These are phyloP conservation scores for Chaetomidium leptoderma DNA, from an alignment of 495 filamentous ascomycete genomes.

Conservation along the genomic window DNA sequence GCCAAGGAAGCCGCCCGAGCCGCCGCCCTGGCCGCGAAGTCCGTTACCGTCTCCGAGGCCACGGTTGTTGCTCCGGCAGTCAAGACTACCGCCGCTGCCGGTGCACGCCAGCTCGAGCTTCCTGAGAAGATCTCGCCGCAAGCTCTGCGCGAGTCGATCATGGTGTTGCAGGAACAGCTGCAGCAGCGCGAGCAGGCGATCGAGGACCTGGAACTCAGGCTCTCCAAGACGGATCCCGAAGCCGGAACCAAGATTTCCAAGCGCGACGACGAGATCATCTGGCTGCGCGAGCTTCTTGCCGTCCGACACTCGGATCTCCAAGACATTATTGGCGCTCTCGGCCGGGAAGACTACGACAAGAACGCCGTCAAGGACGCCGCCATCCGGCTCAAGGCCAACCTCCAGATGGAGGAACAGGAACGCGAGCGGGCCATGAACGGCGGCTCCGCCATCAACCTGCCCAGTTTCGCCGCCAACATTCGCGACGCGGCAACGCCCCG, in stretches of 20 bases:
- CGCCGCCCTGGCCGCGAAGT: slow-evolving; percentile 77
- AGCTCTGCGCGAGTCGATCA: slow-evolving; percentile 89
- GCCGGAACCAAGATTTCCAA: slow-evolving; percentile 77
- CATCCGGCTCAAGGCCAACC: slow-evolving; percentile 85
- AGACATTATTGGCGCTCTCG: slow-evolving; percentile 80
- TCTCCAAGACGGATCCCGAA: slow-evolving; percentile 63
- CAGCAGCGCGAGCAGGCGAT: slow-evolving; percentile 87
- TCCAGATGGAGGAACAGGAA: slow-evolving; percentile 97
- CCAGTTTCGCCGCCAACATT: slow-evolving; percentile 51
- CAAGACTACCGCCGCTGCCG: not conserved
- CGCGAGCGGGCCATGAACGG: slow-evolving; percentile 65
- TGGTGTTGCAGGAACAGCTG: slow-evolving; percentile 92
- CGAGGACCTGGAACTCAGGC: slow-evolving; percentile 73
- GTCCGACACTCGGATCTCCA: slow-evolving; percentile 86
- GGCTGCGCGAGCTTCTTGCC: slow-evolving; percentile 89
- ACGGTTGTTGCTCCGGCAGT: slow-evolving; percentile 20
- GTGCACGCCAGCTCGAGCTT: slow-evolving; percentile 45
- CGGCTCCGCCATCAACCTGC: slow-evolving; percentile 48
- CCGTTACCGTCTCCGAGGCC: slow-evolving; percentile 43
- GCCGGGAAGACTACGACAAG: slow-evolving; percentile 66
- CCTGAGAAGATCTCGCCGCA: slow-evolving; percentile 89
- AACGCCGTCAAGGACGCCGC: slow-evolving; percentile 79
- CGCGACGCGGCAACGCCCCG: slow-evolving; percentile 65
- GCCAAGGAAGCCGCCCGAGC: slow-evolving; percentile 85
- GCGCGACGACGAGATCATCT: slow-evolving; percentile 86